Evolutionary conservation across 106 monocot species (phyloP).

Genomic region (Amphibolis antarctica): DNA sequence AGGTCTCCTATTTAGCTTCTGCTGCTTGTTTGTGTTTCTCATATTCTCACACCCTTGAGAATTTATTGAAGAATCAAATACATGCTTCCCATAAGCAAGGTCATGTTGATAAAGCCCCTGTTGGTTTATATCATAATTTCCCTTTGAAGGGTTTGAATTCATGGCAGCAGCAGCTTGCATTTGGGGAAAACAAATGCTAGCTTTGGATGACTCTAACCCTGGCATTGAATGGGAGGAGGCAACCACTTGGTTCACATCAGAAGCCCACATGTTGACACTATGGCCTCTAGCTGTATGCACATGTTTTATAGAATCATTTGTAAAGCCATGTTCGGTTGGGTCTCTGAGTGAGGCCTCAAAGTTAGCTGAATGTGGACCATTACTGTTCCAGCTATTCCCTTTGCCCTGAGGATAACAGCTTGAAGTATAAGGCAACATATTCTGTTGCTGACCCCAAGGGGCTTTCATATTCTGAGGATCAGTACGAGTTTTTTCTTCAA

Average conservation of each 20-base stretch:
- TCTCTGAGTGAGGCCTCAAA: conserved; percentile 4
- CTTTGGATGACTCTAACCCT: conserved; percentile 10
- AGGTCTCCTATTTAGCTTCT: conserved; percentile 13
- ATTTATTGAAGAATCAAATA: conserved; percentile 13
- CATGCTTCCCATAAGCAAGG: conserved; percentile 18
- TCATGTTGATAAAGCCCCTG: conserved; percentile 10
- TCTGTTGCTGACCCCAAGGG: conserved; percentile 43
- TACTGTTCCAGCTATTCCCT: conserved; percentile 30
- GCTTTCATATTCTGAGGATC: conserved; percentile 20
- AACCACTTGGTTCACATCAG: conserved; percentile 11
- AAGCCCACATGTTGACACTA: conserved; percentile 20
- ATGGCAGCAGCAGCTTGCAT: conserved; percentile 16
- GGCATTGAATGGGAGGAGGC: conserved; percentile 10
- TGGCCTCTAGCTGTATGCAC: conserved; percentile 12
- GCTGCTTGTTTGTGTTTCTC: conserved; percentile 15
- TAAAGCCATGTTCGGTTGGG: conserved; percentile 13
- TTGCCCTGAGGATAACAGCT: conserved; percentile 19
- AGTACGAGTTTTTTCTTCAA: conserved; percentile 16
- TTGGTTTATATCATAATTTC: conserved; percentile 29
- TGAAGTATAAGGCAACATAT: conserved; percentile 12
- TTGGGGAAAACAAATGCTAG: conserved; percentile 17
- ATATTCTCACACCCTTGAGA: conserved; percentile 22
- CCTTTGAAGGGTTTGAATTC: conserved; percentile 25
- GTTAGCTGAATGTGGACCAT: conserved; percentile 16
- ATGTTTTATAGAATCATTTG: conserved; percentile 4